These are phyloP conservation scores for Globisporangium nagaii DNA, from an alignment of 352 stramenopile species.

Conservation along the genomic window DNA sequence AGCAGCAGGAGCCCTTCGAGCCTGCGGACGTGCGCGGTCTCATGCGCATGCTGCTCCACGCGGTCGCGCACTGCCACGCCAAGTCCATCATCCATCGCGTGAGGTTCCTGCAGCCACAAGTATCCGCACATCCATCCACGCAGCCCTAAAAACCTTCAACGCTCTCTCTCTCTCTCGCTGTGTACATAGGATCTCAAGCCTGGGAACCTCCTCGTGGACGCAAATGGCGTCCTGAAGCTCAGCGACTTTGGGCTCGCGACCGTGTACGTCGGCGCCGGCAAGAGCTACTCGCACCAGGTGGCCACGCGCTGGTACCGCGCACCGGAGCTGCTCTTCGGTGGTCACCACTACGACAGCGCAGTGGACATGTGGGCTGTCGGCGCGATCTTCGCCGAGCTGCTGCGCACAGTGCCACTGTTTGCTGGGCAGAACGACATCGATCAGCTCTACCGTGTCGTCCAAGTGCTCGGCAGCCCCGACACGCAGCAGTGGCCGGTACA, in stretches of 20 bases:
- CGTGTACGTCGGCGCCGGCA: slow-evolving; percentile 34
- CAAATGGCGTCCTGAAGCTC: slow-evolving; percentile 57
- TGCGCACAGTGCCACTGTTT: slow-evolving; percentile 61
- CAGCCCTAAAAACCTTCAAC: not conserved
- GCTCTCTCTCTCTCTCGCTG: not conserved
- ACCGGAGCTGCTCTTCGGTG: slow-evolving; percentile 76
- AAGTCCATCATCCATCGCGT: slow-evolving; percentile 64
- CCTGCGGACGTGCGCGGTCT: slow-evolving; percentile 43
- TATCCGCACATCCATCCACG: not conserved
- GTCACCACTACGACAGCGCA: slow-evolving; percentile 42
- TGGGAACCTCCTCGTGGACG: slow-evolving; percentile 55
- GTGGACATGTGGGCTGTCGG: slow-evolving; percentile 78
- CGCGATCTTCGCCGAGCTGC: slow-evolving; percentile 58
- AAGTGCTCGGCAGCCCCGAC: slow-evolving; percentile 55
- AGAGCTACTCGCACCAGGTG: slow-evolving; percentile 65
- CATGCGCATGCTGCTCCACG: slow-evolving; percentile 64
- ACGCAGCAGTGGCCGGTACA: slow-evolving; percentile 47
- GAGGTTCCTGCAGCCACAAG: too few relatives aligned
- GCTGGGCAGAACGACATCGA: slow-evolving; percentile 79
- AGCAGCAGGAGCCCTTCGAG: slow-evolving; percentile 26
- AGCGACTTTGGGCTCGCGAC: slow-evolving; percentile 78
- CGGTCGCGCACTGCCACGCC: slow-evolving; percentile 52
- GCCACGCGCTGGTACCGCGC: slow-evolving; percentile 81
- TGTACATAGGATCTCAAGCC: slow-evolving; percentile 63
- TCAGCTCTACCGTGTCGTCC: slow-evolving; percentile 69